Percentiles rank a stretch among this genome's conserved stretches.
Evolutionary conservation across 2,329 filamentous ascomycete species (phyloP).

Genomic region (Chrysoporthe deuterocubensis): DNA sequence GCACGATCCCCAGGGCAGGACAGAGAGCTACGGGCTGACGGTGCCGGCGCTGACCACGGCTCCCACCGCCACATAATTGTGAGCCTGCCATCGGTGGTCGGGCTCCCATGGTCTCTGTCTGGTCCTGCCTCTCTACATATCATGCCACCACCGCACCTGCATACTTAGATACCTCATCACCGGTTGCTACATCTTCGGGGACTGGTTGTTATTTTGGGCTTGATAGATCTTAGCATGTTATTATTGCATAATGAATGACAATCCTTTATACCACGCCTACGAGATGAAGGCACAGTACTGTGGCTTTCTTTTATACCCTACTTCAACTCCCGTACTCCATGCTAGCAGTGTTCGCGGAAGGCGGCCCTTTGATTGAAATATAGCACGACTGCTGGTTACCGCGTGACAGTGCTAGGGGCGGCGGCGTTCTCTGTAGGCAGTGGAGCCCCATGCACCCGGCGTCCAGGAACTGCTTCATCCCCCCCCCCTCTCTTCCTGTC

Average conservation of each 20-base stretch:
- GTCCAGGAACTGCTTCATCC: too few species aligned
- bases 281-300: background rate
- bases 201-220: background rate
- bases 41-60: slow-evolving; percentile 68
- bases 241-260: background rate
- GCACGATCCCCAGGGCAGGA: slow-evolving; percentile 77
- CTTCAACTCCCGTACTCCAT: too few species aligned
- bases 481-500: too few species aligned
- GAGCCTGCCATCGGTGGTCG: background rate
- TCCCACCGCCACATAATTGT: background rate
- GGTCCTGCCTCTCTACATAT: background rate
- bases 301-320: too few species aligned
- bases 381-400: too few species aligned
- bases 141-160: slow-evolving; percentile 14
- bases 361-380: too few species aligned
- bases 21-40: slow-evolving; percentile 80
- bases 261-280: background rate
- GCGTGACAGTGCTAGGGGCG: too few species aligned
- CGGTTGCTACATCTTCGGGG: background rate
- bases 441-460: too few species aligned
- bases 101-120: background rate
- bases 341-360: too few species aligned
- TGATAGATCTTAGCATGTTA: background rate
- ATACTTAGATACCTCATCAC: slow-evolving; percentile 19
- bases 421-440: too few species aligned